A percentile compares a stretch with the other conserved stretches of the same genome.
phyloP scores from a whole-genome alignment of 495 filamentous ascomycete species.

The Penicillium mononematosum region DNA sequence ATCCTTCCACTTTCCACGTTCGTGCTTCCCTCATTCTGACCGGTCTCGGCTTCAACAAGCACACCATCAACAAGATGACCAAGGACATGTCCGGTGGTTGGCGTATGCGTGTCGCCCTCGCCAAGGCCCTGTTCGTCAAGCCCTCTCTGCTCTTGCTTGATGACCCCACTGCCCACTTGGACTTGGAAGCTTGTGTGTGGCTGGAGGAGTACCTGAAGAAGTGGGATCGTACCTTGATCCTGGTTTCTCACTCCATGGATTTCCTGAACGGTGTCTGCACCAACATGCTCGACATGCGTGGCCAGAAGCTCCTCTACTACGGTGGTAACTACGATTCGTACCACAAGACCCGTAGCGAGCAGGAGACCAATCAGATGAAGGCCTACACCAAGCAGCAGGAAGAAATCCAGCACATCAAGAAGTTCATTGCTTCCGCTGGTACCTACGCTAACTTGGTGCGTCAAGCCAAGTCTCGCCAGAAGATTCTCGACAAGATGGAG shows the following conservation, averaged over 20 bases:
- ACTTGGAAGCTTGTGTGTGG: conserved; percentile 99
- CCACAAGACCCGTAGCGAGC: conserved; percentile 88
- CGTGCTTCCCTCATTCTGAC: conserved; percentile 96
- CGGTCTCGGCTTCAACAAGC: conserved; percentile 98
- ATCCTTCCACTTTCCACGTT: conserved; percentile 98
- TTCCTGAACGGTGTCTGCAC: conserved; percentile 99
- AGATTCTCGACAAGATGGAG: conserved; percentile 99
- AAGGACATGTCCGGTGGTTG: conserved; percentile 99
- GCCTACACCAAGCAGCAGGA: conserved; percentile 99
- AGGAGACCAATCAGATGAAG: conserved; percentile 98
- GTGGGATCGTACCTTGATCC: conserved; percentile 96
- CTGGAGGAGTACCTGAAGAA: conserved; percentile 99
- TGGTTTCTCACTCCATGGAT: conserved; percentile 97
- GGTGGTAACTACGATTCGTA: conserved; percentile 99
- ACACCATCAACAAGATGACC: conserved; percentile 95
- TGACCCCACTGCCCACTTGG: conserved; percentile 98
- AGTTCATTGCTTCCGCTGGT: conserved; percentile 99
- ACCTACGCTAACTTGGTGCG: conserved; percentile 99
- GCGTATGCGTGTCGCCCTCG: conserved; percentile 98
- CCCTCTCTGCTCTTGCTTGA: conserved; percentile 93
- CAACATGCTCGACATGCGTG: conserved; percentile 97
- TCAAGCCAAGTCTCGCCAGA: conserved; percentile 98
- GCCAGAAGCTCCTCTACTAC: conserved; percentile 90
- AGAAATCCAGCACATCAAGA: conserved; percentile 99
- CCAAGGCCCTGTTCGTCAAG: conserved; percentile 97